Conservation (phyloP, 208 protist species). For the Trypanosomatidae sp. region DNA sequence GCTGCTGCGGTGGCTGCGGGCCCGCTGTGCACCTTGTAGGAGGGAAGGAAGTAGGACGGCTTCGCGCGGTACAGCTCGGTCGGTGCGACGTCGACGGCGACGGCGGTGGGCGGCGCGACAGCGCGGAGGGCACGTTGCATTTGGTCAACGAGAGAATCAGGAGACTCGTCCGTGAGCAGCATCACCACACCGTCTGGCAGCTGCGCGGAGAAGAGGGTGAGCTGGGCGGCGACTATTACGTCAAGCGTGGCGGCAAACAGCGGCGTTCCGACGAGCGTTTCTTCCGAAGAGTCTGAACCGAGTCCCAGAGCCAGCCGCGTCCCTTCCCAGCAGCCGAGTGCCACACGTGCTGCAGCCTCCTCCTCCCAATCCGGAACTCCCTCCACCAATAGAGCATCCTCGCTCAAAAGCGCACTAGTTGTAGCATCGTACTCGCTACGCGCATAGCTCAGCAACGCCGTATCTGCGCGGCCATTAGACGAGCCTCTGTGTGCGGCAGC, state of each 20-base stretch:
- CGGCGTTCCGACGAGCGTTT: not conserved
- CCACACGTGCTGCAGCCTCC: slow-evolving; percentile 18
- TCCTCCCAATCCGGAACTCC: slow-evolving; percentile 17
- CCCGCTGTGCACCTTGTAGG: slow-evolving; percentile 14
- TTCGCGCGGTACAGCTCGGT: slow-evolving; percentile 16
- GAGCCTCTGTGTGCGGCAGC: too few species aligned
- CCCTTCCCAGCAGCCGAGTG: slow-evolving; percentile 39
- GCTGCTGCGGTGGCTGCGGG: slow-evolving; percentile 1
- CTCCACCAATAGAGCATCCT: not conserved
- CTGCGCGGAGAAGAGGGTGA: slow-evolving; percentile 42
- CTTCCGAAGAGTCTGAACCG: too few species aligned
- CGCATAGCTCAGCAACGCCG: too few species aligned
- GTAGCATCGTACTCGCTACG: too few species aligned
- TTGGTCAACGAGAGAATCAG: slow-evolving; percentile 17
- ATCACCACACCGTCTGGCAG: slow-evolving; percentile 27
- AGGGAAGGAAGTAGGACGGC: slow-evolving; percentile 36
- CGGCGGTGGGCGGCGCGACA: too few species aligned
- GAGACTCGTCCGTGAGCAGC: slow-evolving; percentile 37
- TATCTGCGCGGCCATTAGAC: too few species aligned
- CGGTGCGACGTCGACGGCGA: too few species aligned
- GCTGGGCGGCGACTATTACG: slow-evolving; percentile 30
- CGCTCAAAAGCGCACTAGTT: too few species aligned
- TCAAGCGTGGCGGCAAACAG: slow-evolving; percentile 43
- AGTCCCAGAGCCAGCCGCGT: slow-evolving; percentile 17
- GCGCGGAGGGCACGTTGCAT: too few species aligned